Base-by-base conservation (phyloP, 192 early-diverging fungal genomes). In the Dispira simplex region DNA sequence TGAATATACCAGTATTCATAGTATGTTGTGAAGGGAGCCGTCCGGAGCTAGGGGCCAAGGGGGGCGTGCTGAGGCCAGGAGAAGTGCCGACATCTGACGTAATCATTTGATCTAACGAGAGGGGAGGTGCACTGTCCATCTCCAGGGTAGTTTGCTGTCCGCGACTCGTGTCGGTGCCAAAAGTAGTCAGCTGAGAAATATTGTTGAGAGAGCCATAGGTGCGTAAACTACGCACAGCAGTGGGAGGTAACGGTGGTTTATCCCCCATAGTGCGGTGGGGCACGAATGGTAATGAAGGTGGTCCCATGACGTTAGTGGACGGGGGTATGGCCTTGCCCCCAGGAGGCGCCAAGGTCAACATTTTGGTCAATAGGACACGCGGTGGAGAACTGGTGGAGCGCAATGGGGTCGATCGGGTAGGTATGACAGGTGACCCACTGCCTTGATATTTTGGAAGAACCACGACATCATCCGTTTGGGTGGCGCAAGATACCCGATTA, bases 131-230 rank as follows among this genome's bases (percentile, higher is more conserved):
- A 26, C 25, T 26, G 12, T 57, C 55, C n/a, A 26, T 16, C 12
- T 57, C n/a, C 55, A 23, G 3, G 49, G 23, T 28, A 28, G 54
- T 13, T 14, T 56, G 54, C 3, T 14, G 25, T 56, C 20, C 25
- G 3, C 54, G 18, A 28, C 2, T 21, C 8, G 49, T 51, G 49
- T 18, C 16, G 4, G 54, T 23, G 25, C 54, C 12, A 12, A 43
- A 44, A 16, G 58, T 44, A 8, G 21, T 44, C 58, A 44, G 32
- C 3, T 27, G 27, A 8, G 9, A 28, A 27, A 60, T 44, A 32
- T 60, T 60, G 27, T 60, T 60, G 32, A 60, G 21, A 3, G 58
- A 60, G 32, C 58, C 58, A 60, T 60, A 60, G 10, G 58, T 44
- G 10, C 58, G 58, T 18, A 60, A 21, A 44, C 11, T 60, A 3